Conservation (phyloP, 1,284 basidiomycete genomes). For the Puccinia hordei region DNA sequence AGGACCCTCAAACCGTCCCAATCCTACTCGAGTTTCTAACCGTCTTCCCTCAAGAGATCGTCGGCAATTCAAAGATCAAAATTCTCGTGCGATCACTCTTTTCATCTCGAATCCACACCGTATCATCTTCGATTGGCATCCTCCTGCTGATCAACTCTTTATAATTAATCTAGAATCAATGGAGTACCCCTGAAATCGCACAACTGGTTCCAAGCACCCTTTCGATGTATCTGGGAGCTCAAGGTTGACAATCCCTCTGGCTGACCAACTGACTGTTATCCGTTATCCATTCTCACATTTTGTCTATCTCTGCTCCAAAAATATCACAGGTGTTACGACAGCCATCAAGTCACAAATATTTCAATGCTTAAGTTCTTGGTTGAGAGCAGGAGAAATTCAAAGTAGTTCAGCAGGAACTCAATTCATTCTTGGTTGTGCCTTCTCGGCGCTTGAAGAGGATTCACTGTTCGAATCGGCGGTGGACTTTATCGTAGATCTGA, state of each 20-base stretch:
- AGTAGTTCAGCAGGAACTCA: slow-evolving; percentile 57
- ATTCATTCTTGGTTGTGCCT: slow-evolving; percentile 55
- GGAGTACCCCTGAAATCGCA: slow-evolving; percentile 35
- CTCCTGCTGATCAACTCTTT: slow-evolving; percentile 3
- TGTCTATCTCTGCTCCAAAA: neutral
- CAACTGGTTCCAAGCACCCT: slow-evolving; percentile 42
- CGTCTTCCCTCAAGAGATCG: slow-evolving; percentile 86
- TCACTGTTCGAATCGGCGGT: slow-evolving; percentile 88
- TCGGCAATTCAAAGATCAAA: slow-evolving; percentile 81
- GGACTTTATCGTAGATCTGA: slow-evolving; percentile 87
- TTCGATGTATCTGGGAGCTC: slow-evolving; percentile 47
- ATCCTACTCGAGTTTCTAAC: slow-evolving; percentile 86
- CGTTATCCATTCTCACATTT: neutral
- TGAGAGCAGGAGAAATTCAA: slow-evolving; percentile 59
- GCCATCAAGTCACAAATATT: slow-evolving; percentile 58
- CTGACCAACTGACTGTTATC: neutral
- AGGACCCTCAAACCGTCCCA: slow-evolving; percentile 78
- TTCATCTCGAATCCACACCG: slow-evolving; percentile 11
- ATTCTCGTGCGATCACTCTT: slow-evolving; percentile 64
- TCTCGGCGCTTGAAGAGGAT: slow-evolving; percentile 61
- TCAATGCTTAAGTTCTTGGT: slow-evolving; percentile 58
- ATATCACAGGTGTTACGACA: slow-evolving; percentile 64
- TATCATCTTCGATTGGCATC: neutral
- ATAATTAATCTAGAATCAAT: slow-evolving; percentile 39
- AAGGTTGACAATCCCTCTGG: slow-evolving; percentile 3